These are phyloP conservation scores for Lichenothelia convexa DNA, from an alignment of 495 filamentous ascomycete species.

Conservation along the genomic window DNA sequence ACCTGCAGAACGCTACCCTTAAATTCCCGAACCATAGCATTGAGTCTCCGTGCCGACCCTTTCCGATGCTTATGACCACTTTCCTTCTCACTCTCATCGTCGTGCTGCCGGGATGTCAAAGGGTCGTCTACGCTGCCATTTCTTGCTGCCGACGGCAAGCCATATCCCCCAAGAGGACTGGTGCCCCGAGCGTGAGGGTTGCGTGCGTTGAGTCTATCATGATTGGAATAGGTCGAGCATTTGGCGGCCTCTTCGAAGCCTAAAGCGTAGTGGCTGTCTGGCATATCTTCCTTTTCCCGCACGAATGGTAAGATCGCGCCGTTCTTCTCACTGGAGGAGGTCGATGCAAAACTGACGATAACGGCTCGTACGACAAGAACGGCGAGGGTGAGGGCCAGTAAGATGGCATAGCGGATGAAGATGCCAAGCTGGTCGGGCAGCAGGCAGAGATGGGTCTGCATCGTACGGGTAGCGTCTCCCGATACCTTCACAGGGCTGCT, in stretches of 20 bases:
- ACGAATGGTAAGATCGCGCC: constrained; percentile 6
- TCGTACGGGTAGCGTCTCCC: constrained; percentile 27
- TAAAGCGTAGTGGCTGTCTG: not conserved
- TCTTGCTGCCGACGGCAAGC: constrained; percentile 2
- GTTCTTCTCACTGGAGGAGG: not conserved
- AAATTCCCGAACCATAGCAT: too few relatives aligned
- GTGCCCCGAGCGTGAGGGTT: constrained; percentile 10
- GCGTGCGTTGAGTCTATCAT: constrained; percentile 8
- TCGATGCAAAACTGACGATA: constrained; percentile 19
- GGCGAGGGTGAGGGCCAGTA: constrained; percentile 40
- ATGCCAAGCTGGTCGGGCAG: constrained; percentile 74
- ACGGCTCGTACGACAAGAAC: constrained; percentile 43
- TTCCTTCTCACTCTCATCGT: not conserved
- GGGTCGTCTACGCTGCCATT: too few relatives aligned
- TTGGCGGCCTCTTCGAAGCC: not conserved
- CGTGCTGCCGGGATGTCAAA: constrained; percentile 1
- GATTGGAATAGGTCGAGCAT: not conserved
- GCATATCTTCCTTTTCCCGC: not conserved
- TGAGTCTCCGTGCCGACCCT: too few relatives aligned
- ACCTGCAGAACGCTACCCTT: not conserved
- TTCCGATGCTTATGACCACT: not conserved
- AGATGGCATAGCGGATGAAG: constrained; percentile 54
- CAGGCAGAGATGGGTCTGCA: constrained; percentile 80
- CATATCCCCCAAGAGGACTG: constrained; percentile 13
- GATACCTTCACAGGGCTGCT: constrained; percentile 3